Evolutionary conservation across 345 rosid species (phyloP), one percentile per base, ranked within the genome.

Genomic region (Leavenworthia alabamica): DNA sequence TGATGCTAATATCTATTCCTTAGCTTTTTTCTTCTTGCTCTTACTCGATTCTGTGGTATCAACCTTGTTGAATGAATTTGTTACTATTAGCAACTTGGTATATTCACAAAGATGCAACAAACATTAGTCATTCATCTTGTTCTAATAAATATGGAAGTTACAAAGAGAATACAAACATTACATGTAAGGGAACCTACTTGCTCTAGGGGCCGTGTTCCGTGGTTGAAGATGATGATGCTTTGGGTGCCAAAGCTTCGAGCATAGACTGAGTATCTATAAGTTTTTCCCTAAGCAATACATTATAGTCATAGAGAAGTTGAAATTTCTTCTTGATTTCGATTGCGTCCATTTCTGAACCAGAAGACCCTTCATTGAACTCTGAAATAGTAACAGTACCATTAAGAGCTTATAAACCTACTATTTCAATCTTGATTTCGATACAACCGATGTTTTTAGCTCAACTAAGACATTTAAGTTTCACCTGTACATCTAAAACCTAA

Each of bases 231-330:
- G 67, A 62, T 45, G 76, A 40, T 64, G 78, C 48, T 32, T 66
- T 74, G 33, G 71, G 19, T 3, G 70, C 78, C 55, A 86, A 58
- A 48, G 75, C 68, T 17, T 26, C 72, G 62, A 86, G 77, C 58
- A 71, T 37, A 63, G 84, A 75, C 56, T 81, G 90, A 11, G 85
- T 73, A 22, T 82, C 85, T 9, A 78, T 39, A 49, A 87, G 69
- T 55, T 85, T 78, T 58, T 89, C 88, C 71, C 91, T 81, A 49
- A 93, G 76, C 77, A 73, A 71, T 26, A 86, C 75, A 68, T 93
- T 93, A 74, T 89, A 93, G 31, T 86, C 83, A 16, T 83, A 81
- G 40, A 93, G 68, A 15, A 61, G 66, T 54, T 69, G 77, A 16
- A 93, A 78, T 54, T 78, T 85, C 64, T 74, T 87, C 69, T 77